Conservation (phyloP, 2,329 filamentous ascomycete species). For the Fusarium solani-melongenae region DNA sequence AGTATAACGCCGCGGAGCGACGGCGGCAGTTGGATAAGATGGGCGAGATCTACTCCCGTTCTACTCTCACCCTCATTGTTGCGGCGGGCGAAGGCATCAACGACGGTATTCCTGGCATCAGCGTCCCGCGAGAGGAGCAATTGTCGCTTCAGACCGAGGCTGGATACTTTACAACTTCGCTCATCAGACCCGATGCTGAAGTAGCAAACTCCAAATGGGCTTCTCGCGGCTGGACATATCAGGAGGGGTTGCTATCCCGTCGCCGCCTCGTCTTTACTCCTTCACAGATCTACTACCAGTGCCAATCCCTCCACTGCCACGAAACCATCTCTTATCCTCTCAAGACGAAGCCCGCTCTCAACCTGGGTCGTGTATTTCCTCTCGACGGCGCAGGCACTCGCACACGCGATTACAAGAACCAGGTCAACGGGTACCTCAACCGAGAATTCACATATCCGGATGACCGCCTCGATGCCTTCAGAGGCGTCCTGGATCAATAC, state of each 20-base stretch:
- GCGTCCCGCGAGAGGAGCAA: slow-evolving; percentile 48
- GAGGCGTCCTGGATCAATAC: slow-evolving; percentile 46
- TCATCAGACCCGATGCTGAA: slow-evolving; percentile 50
- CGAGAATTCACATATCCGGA: slow-evolving; percentile 42
- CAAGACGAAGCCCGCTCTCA: slow-evolving; percentile 45
- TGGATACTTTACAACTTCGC: slow-evolving; percentile 50
- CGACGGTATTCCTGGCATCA: slow-evolving; percentile 50
- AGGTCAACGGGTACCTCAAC: slow-evolving; percentile 47
- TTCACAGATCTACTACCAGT: slow-evolving; percentile 54
- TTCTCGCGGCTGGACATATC: slow-evolving; percentile 50
- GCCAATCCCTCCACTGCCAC: slow-evolving; percentile 50
- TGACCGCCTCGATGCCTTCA: slow-evolving; percentile 50
- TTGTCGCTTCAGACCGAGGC: slow-evolving; percentile 48
- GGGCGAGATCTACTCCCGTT: slow-evolving; percentile 49
- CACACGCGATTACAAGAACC: slow-evolving; percentile 41
- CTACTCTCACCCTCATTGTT: slow-evolving; percentile 49
- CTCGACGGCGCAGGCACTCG: slow-evolving; percentile 34
- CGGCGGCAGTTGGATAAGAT: slow-evolving; percentile 46
- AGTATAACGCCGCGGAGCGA: slow-evolving; percentile 41
- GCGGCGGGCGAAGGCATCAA: slow-evolving; percentile 46
- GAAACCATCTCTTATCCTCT: slow-evolving; percentile 50
- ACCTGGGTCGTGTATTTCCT: slow-evolving; percentile 49
- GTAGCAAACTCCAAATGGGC: slow-evolving; percentile 51
- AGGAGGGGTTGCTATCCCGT: slow-evolving; percentile 51
- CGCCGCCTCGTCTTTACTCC: slow-evolving; percentile 51